These are phyloP conservation scores for Moricandia arvensis DNA, from an alignment of 345 rosid genomes.

Conservation along the genomic window DNA sequence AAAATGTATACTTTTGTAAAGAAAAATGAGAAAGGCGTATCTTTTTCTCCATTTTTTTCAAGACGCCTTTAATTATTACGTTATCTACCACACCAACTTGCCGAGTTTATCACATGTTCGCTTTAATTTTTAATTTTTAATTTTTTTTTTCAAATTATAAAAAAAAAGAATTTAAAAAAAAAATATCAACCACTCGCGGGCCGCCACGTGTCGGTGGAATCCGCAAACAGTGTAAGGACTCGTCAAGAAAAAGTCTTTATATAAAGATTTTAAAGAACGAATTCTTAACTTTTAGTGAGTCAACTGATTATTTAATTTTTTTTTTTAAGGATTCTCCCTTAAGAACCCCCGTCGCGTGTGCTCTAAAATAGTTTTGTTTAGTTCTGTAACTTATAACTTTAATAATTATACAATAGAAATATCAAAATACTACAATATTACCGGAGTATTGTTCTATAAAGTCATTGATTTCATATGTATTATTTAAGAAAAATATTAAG, in stretches of 20 bases:
- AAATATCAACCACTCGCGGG: too few relatives aligned
- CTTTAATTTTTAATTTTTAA: too few relatives aligned
- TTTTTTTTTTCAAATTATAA: too few relatives aligned
- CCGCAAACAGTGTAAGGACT: too few relatives aligned
- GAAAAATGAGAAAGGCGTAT: constrained; percentile 19
- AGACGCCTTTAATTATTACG: neutral
- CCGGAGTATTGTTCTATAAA: neutral
- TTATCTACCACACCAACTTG: constrained; percentile 24
- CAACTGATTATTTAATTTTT: too few relatives aligned
- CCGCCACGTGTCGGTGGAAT: too few relatives aligned
- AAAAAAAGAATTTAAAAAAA: too few relatives aligned
- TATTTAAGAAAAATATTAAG: neutral
- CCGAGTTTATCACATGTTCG: constrained; percentile 21
- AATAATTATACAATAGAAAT: neutral
- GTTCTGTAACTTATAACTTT: neutral
- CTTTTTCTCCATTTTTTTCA: constrained; percentile 12
- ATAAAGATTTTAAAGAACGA: too few relatives aligned
- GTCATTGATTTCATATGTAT: neutral
- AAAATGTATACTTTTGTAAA: constrained; percentile 11
- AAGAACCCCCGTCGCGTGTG: too few relatives aligned
- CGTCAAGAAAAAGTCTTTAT: too few relatives aligned
- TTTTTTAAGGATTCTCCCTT: too few relatives aligned
- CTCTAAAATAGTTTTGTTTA: neutral
- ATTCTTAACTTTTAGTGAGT: too few relatives aligned
- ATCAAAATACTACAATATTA: neutral